These are phyloP conservation scores for Mycena vitilis DNA, from an alignment of 768 basidiomycete species.

Conservation along the genomic window DNA sequence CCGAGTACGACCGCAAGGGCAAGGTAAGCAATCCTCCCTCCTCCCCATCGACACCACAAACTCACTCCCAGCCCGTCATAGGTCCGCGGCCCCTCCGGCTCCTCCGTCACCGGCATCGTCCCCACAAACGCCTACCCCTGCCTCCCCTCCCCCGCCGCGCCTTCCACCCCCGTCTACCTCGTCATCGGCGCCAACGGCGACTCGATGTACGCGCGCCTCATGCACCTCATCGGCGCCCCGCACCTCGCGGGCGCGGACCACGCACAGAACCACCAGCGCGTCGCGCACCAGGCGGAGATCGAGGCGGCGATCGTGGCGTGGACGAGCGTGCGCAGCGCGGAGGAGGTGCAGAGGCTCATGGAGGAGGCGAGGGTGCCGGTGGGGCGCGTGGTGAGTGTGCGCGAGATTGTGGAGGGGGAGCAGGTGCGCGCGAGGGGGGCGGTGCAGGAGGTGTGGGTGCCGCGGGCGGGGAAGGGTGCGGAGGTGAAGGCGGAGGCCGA, in stretches of 20 bases:
- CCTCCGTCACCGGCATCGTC: slow-evolving; percentile 80
- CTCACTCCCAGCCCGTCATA: slow-evolving; percentile 36
- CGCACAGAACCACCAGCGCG: slow-evolving; percentile 69
- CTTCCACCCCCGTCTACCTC: slow-evolving; percentile 61
- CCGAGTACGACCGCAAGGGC: slow-evolving; percentile 78
- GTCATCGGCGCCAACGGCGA: slow-evolving; percentile 83
- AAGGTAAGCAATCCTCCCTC: slow-evolving; percentile 52
- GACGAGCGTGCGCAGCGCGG: slow-evolving; percentile 62
- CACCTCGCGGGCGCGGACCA: slow-evolving; percentile 70
- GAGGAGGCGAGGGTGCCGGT: slow-evolving; percentile 68
- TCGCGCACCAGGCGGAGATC: slow-evolving; percentile 72
- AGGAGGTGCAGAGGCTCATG: slow-evolving; percentile 65
- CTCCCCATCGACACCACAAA: not conserved
- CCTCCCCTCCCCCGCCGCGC: slow-evolving; percentile 56
- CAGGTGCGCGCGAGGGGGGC: slow-evolving; percentile 67
- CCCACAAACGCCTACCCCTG: slow-evolving; percentile 83
- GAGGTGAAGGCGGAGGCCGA: too few relatives aligned
- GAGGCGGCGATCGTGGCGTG: slow-evolving; percentile 71
- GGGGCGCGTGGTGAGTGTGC: slow-evolving; percentile 71
- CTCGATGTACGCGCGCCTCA: slow-evolving; percentile 74
- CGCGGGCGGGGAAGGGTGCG: slow-evolving; percentile 18
- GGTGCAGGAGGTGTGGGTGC: slow-evolving; percentile 69
- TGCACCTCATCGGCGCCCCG: slow-evolving; percentile 66
- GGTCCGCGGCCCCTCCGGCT: slow-evolving; percentile 80
- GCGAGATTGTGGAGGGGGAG: slow-evolving; percentile 68